Evolutionary conservation across 176 grass and related monocot species (phyloP).

Genomic region (Thinopyrum elongatum): DNA sequence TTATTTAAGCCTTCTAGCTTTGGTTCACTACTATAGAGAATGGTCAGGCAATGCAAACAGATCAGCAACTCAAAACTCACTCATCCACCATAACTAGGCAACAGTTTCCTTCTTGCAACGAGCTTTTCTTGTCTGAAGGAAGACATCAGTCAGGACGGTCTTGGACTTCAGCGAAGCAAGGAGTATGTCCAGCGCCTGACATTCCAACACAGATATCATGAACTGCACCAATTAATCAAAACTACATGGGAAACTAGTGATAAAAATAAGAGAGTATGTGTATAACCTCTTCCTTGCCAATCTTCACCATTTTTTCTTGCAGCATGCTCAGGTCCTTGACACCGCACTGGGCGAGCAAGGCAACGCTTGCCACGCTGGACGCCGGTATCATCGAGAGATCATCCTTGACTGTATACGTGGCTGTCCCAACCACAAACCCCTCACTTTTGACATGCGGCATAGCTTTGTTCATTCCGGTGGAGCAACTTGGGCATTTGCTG

Average conservation of each 20-base stretch:
- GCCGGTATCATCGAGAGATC: constrained; percentile 12
- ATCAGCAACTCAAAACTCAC: neutral
- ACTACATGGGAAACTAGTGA: neutral
- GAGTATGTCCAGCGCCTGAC: constrained; percentile 24
- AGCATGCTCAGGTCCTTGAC: constrained; percentile 10
- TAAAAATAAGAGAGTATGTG: neutral
- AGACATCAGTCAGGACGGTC: constrained; percentile 22
- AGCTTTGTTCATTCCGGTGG: neutral
- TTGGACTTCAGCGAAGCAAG: constrained; percentile 32
- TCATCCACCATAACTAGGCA: neutral
- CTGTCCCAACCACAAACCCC: neutral
- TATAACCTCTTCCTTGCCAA: constrained; percentile 23
- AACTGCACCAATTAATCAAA: neutral
- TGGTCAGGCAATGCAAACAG: no score
- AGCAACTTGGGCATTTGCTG: neutral
- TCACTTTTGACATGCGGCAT: neutral
- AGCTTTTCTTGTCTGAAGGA: neutral
- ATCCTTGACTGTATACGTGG: neutral
- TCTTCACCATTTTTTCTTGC: constrained; percentile 3
- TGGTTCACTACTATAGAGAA: no score
- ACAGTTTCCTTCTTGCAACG: constrained; percentile 17
- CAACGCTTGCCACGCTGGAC: constrained; percentile 11
- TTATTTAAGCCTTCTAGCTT: neutral
- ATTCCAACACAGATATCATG: neutral
- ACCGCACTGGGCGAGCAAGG: constrained; percentile 9